A percentile compares a stretch with the other conserved stretches of the same genome.
Evolutionary conservation across 2,329 filamentous ascomycete genomes (phyloP).

Genomic region (Aspergillus candidus): DNA sequence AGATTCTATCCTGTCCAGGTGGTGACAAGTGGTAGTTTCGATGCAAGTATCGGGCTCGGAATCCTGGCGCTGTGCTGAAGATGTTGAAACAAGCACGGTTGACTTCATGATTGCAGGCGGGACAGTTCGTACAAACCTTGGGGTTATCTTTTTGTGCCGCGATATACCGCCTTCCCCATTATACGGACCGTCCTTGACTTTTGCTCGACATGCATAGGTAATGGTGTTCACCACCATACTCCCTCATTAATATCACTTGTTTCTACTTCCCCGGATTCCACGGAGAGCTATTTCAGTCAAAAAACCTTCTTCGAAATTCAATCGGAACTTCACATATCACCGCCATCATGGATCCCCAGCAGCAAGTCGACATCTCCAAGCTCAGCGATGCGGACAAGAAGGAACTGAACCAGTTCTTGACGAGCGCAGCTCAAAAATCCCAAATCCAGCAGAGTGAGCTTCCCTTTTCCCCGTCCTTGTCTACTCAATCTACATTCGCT

Average conservation of each 20-base stretch:
- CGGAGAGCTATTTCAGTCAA: not conserved
- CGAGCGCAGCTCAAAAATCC: constrained; percentile 78
- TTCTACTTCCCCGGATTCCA: too few species aligned
- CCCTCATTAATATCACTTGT: too few species aligned
- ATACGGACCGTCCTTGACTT: too few species aligned
- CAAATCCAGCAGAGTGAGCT: constrained; percentile 46
- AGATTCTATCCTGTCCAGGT: too few species aligned
- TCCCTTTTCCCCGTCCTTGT: not conserved
- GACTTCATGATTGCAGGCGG: too few species aligned
- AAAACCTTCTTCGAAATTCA: constrained; percentile 1
- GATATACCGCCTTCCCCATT: constrained; percentile 3
- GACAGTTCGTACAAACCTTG: too few species aligned
- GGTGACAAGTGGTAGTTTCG: too few species aligned
- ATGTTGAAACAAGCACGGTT: too few species aligned
- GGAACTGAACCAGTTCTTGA: constrained; percentile 80
- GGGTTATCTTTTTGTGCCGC: constrained; percentile 2
- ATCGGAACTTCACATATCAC: not conserved
- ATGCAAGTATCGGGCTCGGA: too few species aligned
- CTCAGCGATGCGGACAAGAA: constrained; percentile 77
- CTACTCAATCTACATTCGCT: not conserved
- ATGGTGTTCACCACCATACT: too few species aligned
- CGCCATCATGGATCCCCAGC: constrained; percentile 31
- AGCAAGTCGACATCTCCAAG: constrained; percentile 59
- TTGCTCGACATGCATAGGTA: too few species aligned
- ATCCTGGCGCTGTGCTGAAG: too few species aligned